These are phyloP conservation scores for Simplicillium aogashimaense DNA, from an alignment of 2,329 filamentous ascomycete species.

Conservation along the genomic window DNA sequence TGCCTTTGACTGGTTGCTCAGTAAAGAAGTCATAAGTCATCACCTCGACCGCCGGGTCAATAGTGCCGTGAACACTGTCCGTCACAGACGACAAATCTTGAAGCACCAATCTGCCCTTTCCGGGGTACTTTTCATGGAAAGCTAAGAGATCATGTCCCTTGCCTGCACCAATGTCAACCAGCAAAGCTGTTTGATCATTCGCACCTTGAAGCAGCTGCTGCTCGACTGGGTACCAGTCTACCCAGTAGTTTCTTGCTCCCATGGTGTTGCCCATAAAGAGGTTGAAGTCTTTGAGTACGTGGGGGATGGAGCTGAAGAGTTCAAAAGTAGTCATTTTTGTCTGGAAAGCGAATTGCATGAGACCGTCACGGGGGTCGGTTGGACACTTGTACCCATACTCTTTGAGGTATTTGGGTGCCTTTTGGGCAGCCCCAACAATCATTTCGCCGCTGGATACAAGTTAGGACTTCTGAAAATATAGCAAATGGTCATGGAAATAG, in stretches of 20 bases:
- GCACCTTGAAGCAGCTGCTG: constrained; percentile 15
- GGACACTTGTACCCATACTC: constrained; percentile 1
- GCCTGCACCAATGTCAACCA: constrained; percentile 20
- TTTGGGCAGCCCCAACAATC: constrained; percentile 1
- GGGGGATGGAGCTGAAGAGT: not conserved
- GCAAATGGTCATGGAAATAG: no score
- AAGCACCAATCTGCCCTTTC: constrained; percentile 13
- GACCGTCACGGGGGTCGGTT: constrained; percentile 1
- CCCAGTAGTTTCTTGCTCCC: constrained; percentile 1
- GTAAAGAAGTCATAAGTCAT: constrained; percentile 24
- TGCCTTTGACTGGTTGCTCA: constrained; percentile 19
- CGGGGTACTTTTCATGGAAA: constrained; percentile 13
- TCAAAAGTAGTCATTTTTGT: not conserved
- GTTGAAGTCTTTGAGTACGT: not conserved
- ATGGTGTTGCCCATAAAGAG: not conserved
- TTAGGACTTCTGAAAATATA: no score
- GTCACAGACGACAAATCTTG: constrained; percentile 16
- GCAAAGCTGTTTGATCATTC: constrained; percentile 7
- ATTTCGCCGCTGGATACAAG: constrained; percentile 1
- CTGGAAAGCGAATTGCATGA: constrained; percentile 1
- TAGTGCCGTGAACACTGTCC: constrained; percentile 8
- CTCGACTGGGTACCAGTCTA: constrained; percentile 12
- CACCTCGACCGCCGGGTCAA: constrained; percentile 13
- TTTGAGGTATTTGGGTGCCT: constrained; percentile 3
- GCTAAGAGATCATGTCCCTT: constrained; percentile 18